Base-by-base conservation (phyloP, 352 stramenopile genomes). In the Phytophthora lateralis region DNA sequence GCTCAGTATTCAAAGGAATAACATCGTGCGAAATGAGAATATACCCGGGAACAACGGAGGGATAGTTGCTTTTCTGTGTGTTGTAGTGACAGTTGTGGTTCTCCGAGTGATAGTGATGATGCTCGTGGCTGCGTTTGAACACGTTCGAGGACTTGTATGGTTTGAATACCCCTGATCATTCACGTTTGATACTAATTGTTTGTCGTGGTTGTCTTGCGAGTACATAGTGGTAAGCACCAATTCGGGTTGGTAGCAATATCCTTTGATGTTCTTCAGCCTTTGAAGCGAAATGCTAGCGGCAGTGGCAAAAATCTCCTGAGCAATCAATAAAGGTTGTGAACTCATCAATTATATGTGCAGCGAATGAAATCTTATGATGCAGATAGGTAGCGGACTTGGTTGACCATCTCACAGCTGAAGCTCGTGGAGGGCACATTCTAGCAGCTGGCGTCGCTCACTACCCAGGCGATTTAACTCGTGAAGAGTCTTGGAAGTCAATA, bases 341-440 rank as follows among this genome's bases (percentile, higher is more conserved):
- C 55, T 8, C 46, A n/a, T 39, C n/a, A 4, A 59, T 29, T 60
- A 53, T 46, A 47, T 58, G 44, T 61, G 50, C 44, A 61, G 18
- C 9, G 12, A 55, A 41, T 50, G 11, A 34, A 59, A 58, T 32
- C 14, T 34, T 38, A 26, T 54, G 4, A 60, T 60, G 50, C 15
- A 60, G 20, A 20, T 7, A 37, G 32, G 9, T 18, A 14, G 42
- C 38, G 17, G 29, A 51, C 26, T 38, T n/a, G 29, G 11, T 5
- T n/a, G 6, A 27, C 27, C 15, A 48, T 2, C n/a, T 64, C 39
- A 69, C 12, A 47, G 20, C 47, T 68, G 64, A 11, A 73, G 53
- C 20, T 73, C 64, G 29, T 73, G 43, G n/a, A 73, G 45, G 47
- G 64, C 59, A 52, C 46, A 57, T 9, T 66, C 64, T 21, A 73